Evolutionary conservation across 2,329 filamentous ascomycete genomes (phyloP).

Genomic region (Exophiala calicioides): DNA sequence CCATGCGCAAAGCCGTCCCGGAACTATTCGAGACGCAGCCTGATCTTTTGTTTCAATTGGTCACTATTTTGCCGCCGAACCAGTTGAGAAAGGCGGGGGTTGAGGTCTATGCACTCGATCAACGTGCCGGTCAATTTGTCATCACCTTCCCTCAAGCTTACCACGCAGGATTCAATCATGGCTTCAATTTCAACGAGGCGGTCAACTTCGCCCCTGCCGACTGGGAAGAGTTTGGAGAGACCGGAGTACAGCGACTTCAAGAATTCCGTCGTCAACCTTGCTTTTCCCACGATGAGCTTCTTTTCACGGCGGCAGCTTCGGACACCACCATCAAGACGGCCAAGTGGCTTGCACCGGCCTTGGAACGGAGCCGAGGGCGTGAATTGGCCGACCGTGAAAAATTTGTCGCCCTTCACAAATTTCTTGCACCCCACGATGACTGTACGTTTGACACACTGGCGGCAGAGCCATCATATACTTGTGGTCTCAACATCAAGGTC

Average conservation of each 20-base stretch:
- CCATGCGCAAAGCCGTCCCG: slow-evolving; percentile 92
- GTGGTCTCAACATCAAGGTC: slow-evolving; percentile 63
- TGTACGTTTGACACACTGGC: slow-evolving; percentile 52
- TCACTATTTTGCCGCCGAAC: slow-evolving; percentile 92
- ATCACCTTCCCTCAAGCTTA: slow-evolving; percentile 97
- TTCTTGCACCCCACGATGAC: slow-evolving; percentile 51
- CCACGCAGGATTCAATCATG: slow-evolving; percentile 97
- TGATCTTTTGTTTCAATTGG: slow-evolving; percentile 91
- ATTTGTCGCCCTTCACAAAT: slow-evolving; percentile 68
- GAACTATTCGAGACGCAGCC: slow-evolving; percentile 97
- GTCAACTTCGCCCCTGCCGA: slow-evolving; percentile 96
- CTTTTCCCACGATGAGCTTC: slow-evolving; percentile 93
- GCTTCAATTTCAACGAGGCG: slow-evolving; percentile 98
- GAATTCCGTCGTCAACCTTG: slow-evolving; percentile 89
- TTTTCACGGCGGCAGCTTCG: slow-evolving; percentile 84
- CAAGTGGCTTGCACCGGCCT: slow-evolving; percentile 88
- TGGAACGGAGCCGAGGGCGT: slow-evolving; percentile 74
- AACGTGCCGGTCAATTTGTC: slow-evolving; percentile 92
- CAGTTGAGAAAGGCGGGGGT: slow-evolving; percentile 92
- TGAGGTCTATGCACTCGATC: slow-evolving; percentile 90
- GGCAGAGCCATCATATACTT: slow-evolving; percentile 44
- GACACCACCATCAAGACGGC: slow-evolving; percentile 83
- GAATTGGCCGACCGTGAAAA: slow-evolving; percentile 68
- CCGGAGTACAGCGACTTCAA: slow-evolving; percentile 82
- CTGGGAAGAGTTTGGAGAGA: slow-evolving; percentile 90